Base-by-base conservation (phyloP, 208 protist genomes). In the Trypanosoma scelopori region DNA sequence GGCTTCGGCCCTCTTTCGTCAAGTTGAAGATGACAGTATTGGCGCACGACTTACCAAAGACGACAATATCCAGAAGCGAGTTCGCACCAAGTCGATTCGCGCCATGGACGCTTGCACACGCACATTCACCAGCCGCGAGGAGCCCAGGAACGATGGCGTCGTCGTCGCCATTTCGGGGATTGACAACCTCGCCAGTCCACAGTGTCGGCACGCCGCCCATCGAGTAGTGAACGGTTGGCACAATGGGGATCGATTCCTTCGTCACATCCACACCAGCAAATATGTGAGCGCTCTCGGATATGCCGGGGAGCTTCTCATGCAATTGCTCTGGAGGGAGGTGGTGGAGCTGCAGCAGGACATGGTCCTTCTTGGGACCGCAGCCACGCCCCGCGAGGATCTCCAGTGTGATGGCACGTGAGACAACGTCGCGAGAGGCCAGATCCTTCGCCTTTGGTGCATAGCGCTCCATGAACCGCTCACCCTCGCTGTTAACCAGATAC, bases 141-240 rank as follows among this genome's bases (percentile, higher is more conserved):
- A 99, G 91, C 43, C 97, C 98, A 0, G 93, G 93, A 13, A 99
- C 95, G 52, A 99, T 92, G 7, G 80, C 81, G 70, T 99, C 95
- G 65, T 97, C 78, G 71, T 96, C 89, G 28, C 85, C 90, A 52
- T 88, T 86, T 43, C 87, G 86, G 7, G 90, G 87, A 62, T 81
- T 93, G 32, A 97, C 76, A 18, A 95, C 93, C 78, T 97, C 91
- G 13, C 93, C 93, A 0, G 87, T 97, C 87, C 92, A 96, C 9
- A 96, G 77, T 35, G 94, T 97, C 43, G 91, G 92, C 28, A 97
- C 81, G 55, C 94, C 92, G 27, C 91, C 92, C 98, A 99, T 99
- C 71, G 98, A 99, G 96, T 99, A 99, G 79, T 99, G 98, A 37
- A 99, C 98, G 23, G 98, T 99, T 42, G 98, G 98, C 32, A 99